Percentiles rank a stretch among this genome's conserved stretches.
Conservation (phyloP, 2,329 filamentous ascomycete genomes). For the Pyricularia sp. region DNA sequence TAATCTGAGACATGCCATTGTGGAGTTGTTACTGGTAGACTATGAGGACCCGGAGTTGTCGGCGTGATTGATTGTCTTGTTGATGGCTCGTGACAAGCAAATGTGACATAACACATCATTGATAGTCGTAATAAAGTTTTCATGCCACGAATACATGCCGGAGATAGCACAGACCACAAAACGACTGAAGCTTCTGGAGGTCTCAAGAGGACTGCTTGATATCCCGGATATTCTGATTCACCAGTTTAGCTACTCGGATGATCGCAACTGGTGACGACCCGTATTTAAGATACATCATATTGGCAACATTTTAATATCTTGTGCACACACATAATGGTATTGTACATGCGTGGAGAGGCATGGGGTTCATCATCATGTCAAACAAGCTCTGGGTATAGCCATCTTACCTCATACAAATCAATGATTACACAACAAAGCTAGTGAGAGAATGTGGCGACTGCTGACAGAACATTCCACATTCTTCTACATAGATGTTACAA, state of each 20-base stretch:
- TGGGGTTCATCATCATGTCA: neutral
- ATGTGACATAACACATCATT: too few species aligned
- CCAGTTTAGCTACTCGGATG: too few species aligned
- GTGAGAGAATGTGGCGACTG: neutral
- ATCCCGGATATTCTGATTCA: neutral
- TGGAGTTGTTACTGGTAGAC: conserved; percentile 1
- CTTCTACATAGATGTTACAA: neutral
- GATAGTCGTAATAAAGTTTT: too few species aligned
- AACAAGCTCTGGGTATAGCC: neutral
- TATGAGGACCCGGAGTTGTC: neutral
- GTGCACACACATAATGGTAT: neutral
- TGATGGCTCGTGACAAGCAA: neutral
- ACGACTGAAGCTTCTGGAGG: neutral
- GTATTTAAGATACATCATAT: too few species aligned
- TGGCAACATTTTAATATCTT: too few species aligned
- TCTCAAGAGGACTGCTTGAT: neutral
- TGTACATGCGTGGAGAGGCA: neutral
- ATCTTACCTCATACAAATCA: neutral
- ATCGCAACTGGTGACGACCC: too few species aligned
- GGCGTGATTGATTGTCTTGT: neutral
- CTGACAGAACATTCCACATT: neutral
- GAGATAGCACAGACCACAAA: neutral
- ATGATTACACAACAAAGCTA: neutral
- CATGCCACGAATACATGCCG: neutral
- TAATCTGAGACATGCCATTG: neutral